Evolutionary conservation across 148 eudicot genomes (phyloP).

Genomic region (Persicaria tinctoria): DNA sequence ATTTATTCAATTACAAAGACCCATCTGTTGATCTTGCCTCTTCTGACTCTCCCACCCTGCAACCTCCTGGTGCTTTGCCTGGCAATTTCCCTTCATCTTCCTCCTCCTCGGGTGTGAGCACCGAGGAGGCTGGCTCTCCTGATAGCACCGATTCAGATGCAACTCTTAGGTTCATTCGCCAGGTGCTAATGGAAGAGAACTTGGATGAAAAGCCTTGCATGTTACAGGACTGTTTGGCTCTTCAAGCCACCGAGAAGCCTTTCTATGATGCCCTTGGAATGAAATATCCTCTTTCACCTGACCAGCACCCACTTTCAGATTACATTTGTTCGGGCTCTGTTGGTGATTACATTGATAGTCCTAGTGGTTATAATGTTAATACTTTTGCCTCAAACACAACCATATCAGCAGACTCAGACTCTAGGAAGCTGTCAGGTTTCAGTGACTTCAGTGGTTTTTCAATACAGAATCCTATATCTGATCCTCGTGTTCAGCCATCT

Average conservation of each 20-base stretch:
- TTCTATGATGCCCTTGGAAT: slow-evolving; percentile 10
- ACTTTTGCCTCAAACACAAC: background rate
- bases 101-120: background rate
- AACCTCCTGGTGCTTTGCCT: background rate
- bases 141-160: slow-evolving; percentile 10
- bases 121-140: slow-evolving; percentile 7
- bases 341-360: background rate
- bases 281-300: slow-evolving; percentile 11
- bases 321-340: background rate
- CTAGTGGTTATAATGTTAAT: background rate
- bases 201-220: slow-evolving; percentile 10
- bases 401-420: background rate
- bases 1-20: slow-evolving; percentile 36
- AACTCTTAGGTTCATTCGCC: slow-evolving; percentile 9
- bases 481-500: background rate
- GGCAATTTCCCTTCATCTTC: slow-evolving; percentile 3
- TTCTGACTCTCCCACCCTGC: slow-evolving; percentile 22
- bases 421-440: background rate
- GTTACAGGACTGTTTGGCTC: slow-evolving; percentile 10
- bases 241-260: slow-evolving; percentile 14
- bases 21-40: slow-evolving; percentile 33
- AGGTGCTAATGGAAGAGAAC: slow-evolving; percentile 12
- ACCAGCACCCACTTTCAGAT: slow-evolving; percentile 8
- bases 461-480: background rate
- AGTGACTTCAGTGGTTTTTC: background rate